A percentile compares a stretch with the other conserved stretches of the same genome.
These are phyloP conservation scores for Scenedesmus sp. DNA, from an alignment of 163 green algal genomes.

Conservation along the genomic window DNA sequence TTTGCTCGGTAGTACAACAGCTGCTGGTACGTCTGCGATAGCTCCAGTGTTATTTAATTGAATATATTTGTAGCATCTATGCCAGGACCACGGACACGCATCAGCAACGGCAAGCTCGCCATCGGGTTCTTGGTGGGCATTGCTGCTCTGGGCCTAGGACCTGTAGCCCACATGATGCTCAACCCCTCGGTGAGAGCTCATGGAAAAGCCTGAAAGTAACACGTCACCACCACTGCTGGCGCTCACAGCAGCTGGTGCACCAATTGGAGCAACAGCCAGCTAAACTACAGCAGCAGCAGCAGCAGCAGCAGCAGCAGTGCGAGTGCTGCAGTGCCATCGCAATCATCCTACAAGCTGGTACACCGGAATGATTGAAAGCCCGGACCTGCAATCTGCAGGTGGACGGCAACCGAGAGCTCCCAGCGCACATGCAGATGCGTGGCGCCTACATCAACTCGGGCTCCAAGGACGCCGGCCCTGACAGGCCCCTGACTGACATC, in stretches of 20 bases:
- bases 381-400: neutral
- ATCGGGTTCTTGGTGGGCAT: constrained; percentile 15
- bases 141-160: constrained; percentile 29
- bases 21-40: neutral
- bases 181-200: constrained; percentile 16
- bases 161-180: constrained; percentile 50
- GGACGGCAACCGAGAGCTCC: constrained; percentile 43
- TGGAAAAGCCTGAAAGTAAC: too few species aligned
- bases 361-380: neutral
- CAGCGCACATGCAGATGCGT: constrained; percentile 62
- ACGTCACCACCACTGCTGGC: neutral
- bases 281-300: neutral
- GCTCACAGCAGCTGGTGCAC: too few species aligned
- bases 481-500: constrained; percentile 55
- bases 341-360: neutral
- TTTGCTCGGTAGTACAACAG: neutral
- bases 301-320: neutral
- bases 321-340: neutral
- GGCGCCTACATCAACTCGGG: constrained; percentile 79
- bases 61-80: neutral
- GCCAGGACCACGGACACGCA: constrained; percentile 4
- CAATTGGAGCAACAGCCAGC: too few species aligned
- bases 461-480: constrained; percentile 72
- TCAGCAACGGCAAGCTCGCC: constrained; percentile 43
- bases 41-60: neutral